Evolutionary conservation across 108 stramenopile genomes (phyloP).

Genomic region (Fragilaria crotonensis): DNA sequence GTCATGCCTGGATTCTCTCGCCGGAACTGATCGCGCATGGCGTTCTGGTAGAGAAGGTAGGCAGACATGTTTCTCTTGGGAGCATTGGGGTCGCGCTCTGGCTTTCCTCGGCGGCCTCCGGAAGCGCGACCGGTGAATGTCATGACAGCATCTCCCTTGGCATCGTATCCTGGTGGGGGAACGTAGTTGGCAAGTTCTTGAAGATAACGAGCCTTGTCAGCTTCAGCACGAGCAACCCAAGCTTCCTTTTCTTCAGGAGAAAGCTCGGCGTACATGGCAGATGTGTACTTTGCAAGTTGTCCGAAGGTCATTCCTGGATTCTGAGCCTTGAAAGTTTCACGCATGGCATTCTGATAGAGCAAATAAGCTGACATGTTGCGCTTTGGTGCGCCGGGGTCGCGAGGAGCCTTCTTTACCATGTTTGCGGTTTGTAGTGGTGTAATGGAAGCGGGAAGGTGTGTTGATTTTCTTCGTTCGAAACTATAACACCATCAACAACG

Average conservation of each 20-base stretch:
- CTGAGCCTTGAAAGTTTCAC: slow-evolving; percentile 71
- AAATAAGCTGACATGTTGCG: slow-evolving; percentile 83
- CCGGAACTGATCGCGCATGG: slow-evolving; percentile 82
- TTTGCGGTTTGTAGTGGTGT: too few species aligned
- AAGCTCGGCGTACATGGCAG: slow-evolving; percentile 82
- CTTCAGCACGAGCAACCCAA: slow-evolving; percentile 69
- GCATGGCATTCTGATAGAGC: slow-evolving; percentile 76
- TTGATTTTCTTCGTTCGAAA: too few species aligned
- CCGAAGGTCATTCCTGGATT: slow-evolving; percentile 83
- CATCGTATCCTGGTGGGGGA: slow-evolving; percentile 73
- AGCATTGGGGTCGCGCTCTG: slow-evolving; percentile 52
- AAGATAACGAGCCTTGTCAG: slow-evolving; percentile 80
- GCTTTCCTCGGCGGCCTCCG: neutral
- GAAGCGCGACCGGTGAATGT: neutral
- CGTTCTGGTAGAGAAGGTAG: slow-evolving; percentile 67
- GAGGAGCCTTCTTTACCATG: slow-evolving; percentile 32
- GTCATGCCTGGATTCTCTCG: slow-evolving; percentile 72
- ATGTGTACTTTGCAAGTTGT: slow-evolving; percentile 83
- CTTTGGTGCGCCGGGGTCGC: slow-evolving; percentile 76
- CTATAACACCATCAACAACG: too few species aligned
- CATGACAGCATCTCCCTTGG: slow-evolving; percentile 17
- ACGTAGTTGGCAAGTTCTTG: slow-evolving; percentile 69
- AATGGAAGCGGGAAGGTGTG: too few species aligned
- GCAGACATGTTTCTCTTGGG: slow-evolving; percentile 85
- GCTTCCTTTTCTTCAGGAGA: slow-evolving; percentile 70